Conservation (phyloP, 495 filamentous ascomycete species). For the Daldinia grandis region DNA sequence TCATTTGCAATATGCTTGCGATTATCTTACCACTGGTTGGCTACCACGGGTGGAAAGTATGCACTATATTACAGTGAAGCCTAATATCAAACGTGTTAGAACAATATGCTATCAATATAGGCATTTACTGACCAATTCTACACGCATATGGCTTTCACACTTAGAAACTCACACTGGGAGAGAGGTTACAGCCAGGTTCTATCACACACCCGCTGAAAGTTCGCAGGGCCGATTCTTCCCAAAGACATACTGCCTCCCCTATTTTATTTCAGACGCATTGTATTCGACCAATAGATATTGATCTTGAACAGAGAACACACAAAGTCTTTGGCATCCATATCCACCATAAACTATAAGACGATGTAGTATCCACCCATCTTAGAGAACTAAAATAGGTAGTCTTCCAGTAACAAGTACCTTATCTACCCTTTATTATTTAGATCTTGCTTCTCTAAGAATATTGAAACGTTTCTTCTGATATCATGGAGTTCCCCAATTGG, state of each 20-base stretch:
- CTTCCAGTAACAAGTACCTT: neutral
- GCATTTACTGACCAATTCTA: neutral
- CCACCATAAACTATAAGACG: neutral
- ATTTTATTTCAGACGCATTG: neutral
- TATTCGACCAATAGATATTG: neutral
- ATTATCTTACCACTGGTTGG: too few relatives aligned
- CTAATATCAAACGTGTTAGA: too few relatives aligned
- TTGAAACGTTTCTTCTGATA: neutral
- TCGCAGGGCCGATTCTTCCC: neutral
- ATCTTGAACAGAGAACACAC: neutral
- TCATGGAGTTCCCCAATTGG: neutral
- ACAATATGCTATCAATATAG: neutral
- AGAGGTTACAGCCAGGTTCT: neutral
- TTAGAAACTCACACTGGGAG: neutral
- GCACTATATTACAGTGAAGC: too few relatives aligned
- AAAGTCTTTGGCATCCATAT: neutral
- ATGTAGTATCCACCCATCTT: neutral
- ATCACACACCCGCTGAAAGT: neutral
- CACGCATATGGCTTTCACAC: neutral
- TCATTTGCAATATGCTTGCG: neutral
- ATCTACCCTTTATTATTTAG: neutral
- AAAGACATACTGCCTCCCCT: neutral
- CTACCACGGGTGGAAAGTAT: too few relatives aligned
- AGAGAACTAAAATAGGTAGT: neutral
- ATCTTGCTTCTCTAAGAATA: neutral